These are phyloP conservation scores for Curvularia spicifera DNA, from an alignment of 2,329 filamentous ascomycete species.

Conservation along the genomic window DNA sequence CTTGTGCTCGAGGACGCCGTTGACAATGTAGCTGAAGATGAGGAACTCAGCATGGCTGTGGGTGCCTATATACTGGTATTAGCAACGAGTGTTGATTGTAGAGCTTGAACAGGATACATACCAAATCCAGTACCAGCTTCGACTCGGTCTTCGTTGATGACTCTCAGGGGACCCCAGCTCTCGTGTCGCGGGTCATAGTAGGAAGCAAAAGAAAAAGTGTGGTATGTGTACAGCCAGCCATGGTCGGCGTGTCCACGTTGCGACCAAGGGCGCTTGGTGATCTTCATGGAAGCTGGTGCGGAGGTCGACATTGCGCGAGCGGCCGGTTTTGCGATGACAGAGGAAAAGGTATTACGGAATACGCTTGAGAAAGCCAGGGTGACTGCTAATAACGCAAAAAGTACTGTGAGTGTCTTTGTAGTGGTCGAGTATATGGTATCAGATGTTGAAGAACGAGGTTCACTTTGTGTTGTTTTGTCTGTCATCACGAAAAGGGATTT, in stretches of 20 bases:
- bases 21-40: conserved; percentile 88
- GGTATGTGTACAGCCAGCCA: conserved; percentile 86
- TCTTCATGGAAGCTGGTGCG: conserved; percentile 57
- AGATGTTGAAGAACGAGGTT: conserved; percentile 24
- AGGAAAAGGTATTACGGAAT: conserved; percentile 47
- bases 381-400: conserved; percentile 50
- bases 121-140: conserved; percentile 75
- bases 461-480: conserved; percentile 32
- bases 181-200: conserved; percentile 72
- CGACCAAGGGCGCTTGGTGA: conserved; percentile 74
- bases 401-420: conserved; percentile 37
- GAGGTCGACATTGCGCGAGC: conserved; percentile 51
- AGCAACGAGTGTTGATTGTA: background rate
- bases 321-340: conserved; percentile 39
- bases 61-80: conserved; percentile 56
- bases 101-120: background rate
- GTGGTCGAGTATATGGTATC: conserved; percentile 26
- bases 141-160: conserved; percentile 89
- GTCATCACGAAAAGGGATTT: conserved; percentile 35
- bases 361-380: conserved; percentile 55
- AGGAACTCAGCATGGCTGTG: conserved; percentile 87
- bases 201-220: conserved; percentile 82
- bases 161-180: conserved; percentile 76
- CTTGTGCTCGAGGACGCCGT: conserved; percentile 83
- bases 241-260: conserved; percentile 79